Conservation (phyloP, 164 flowering plant species). For the Aristolochia fimbriata region DNA sequence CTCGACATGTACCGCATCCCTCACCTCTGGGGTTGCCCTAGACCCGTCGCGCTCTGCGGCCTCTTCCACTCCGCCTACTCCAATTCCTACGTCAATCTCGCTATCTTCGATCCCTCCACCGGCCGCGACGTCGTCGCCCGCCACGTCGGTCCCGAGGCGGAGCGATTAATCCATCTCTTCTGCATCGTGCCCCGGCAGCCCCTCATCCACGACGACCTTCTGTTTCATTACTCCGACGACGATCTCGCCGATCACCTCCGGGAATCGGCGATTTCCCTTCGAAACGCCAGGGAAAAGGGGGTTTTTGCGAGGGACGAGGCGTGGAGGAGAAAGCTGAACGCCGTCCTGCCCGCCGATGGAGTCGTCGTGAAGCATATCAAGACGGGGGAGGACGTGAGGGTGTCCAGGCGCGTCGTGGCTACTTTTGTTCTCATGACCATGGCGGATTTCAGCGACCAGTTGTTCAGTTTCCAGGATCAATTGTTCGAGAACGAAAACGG, state of each 20-base stretch:
- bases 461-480: slow-evolving; percentile 70
- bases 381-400: slow-evolving; percentile 59
- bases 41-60: slow-evolving; percentile 71
- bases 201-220: slow-evolving; percentile 73
- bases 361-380: slow-evolving; percentile 63
- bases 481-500: slow-evolving; percentile 65
- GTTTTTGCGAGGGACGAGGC: slow-evolving; percentile 27
- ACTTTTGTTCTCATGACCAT: slow-evolving; percentile 72
- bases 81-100: slow-evolving; percentile 92
- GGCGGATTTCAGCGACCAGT: slow-evolving; percentile 90
- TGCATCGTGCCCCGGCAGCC: slow-evolving; percentile 80
- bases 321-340: slow-evolving; percentile 64
- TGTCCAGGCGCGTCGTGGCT: slow-evolving; percentile 65
- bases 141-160: slow-evolving; percentile 73
- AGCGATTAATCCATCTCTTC: slow-evolving; percentile 68
- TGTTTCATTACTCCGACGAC: slow-evolving; percentile 51
- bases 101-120: slow-evolving; percentile 80
- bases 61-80: slow-evolving; percentile 98
- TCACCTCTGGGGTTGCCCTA: slow-evolving; percentile 56
- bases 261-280: slow-evolving; percentile 37
- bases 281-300: slow-evolving; percentile 27
- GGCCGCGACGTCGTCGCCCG: slow-evolving; percentile 58
- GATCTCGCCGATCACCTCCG: slow-evolving; percentile 58
- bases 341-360: slow-evolving; percentile 53
- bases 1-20: slow-evolving; percentile 64